These are phyloP conservation scores for Echeveria elegans DNA, from an alignment of 164 flowering plant species.

Conservation along the genomic window DNA sequence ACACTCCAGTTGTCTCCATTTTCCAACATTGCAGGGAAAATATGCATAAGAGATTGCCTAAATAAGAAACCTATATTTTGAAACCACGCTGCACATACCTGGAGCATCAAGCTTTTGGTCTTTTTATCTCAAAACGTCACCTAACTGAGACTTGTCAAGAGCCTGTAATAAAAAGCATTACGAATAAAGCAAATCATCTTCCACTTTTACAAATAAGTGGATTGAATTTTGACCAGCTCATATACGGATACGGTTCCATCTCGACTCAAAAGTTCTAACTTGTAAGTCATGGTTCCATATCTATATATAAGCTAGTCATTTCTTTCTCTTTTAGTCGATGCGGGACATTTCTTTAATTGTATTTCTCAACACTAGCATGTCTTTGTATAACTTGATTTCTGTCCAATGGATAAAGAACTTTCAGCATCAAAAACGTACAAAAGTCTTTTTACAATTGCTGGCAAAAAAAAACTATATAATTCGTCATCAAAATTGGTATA, in stretches of 20 bases:
- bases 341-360: too few relatives aligned
- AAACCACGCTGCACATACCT: constrained; percentile 32
- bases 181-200: background rate
- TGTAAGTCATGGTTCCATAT: too few relatives aligned
- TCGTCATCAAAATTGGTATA: background rate
- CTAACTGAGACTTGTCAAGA: constrained; percentile 91
- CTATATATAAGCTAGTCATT: too few relatives aligned
- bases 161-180: constrained; percentile 53
- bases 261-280: too few relatives aligned
- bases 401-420: background rate
- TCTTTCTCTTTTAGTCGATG: too few relatives aligned
- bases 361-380: background rate
- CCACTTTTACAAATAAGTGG: background rate
- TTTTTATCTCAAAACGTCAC: constrained; percentile 64
- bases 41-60: background rate
- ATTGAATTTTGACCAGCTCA: too few relatives aligned
- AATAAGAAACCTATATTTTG: background rate
- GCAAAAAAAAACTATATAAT: background rate
- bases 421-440: background rate
- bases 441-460: background rate
- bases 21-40: constrained; percentile 58
- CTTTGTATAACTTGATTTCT: too few relatives aligned
- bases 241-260: too few relatives aligned
- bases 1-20: constrained; percentile 99
- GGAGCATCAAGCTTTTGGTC: constrained; percentile 81